phyloP scores from a whole-genome alignment of 306 rosid genomes.

The Acacia melanoxylon region DNA sequence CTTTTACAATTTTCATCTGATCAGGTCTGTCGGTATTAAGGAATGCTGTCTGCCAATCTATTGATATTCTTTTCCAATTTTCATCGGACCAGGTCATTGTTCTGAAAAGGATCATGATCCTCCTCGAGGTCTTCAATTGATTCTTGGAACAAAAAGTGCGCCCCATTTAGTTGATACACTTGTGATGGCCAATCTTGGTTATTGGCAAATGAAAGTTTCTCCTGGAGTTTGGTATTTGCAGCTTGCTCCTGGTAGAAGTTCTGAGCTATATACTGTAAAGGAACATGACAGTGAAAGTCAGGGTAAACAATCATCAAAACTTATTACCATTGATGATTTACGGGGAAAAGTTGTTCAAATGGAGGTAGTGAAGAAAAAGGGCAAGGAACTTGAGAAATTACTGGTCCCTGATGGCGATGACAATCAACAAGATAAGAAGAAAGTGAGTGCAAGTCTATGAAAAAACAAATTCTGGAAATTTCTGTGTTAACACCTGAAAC shows the following conservation, averaged over 20 bases:
- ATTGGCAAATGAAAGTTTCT: constrained; percentile 99
- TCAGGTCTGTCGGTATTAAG: background rate
- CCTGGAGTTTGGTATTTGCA: constrained; percentile 99
- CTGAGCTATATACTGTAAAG: constrained; percentile 84
- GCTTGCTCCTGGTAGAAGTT: constrained; percentile 98
- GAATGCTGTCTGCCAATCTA: constrained; percentile 7
- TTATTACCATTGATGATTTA: constrained; percentile 74
- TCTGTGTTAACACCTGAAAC: background rate
- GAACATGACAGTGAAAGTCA: constrained; percentile 61
- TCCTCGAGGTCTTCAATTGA: constrained; percentile 94
- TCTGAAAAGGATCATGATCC: constrained; percentile 93
- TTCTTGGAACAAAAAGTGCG: constrained; percentile 83
- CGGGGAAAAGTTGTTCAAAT: constrained; percentile 93
- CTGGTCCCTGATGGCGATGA: constrained; percentile 63
- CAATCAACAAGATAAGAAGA: constrained; percentile 43
- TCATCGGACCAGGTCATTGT: constrained; percentile 79
- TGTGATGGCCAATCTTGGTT: constrained; percentile 99
- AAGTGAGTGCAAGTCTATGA: constrained; percentile 53
- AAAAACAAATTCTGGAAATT: background rate
- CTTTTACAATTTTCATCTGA: background rate
- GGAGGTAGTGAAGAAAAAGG: constrained; percentile 89
- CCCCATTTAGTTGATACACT: constrained; percentile 96
- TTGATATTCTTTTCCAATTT: constrained; percentile 24
- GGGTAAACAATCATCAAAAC: constrained; percentile 63
- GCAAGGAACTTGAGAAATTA: constrained; percentile 85